Conservation (phyloP, 1,284 basidiomycete species). For the Phylloboletellus chloephorus region DNA sequence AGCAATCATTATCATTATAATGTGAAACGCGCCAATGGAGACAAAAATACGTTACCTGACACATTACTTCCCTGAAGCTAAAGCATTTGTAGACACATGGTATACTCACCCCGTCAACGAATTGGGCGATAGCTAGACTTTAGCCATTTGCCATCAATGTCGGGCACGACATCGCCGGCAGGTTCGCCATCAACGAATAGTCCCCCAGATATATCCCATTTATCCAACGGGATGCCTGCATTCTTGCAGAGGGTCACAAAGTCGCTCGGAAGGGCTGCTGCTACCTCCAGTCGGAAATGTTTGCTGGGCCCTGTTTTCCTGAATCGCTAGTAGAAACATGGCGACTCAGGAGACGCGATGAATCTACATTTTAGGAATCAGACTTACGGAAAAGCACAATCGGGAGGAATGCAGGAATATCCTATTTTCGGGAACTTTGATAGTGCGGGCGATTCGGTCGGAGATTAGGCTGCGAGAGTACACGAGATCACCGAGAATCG, state of each 20-base stretch:
- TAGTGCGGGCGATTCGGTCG: slow-evolving; percentile 29
- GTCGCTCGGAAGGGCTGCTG: slow-evolving; percentile 48
- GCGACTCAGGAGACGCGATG: slow-evolving; percentile 1
- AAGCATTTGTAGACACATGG: slow-evolving; percentile 8
- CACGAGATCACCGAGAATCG: slow-evolving; percentile 56
- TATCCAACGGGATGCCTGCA: slow-evolving; percentile 36
- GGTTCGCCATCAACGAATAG: slow-evolving; percentile 42
- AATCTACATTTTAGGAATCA: slow-evolving; percentile 2
- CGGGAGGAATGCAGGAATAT: slow-evolving; percentile 59
- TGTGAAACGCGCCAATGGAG: slow-evolving; percentile 13
- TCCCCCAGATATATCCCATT: slow-evolving; percentile 38
- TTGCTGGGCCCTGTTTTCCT: slow-evolving; percentile 39
- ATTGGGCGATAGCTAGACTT: slow-evolving; percentile 15
- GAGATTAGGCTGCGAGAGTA: slow-evolving; percentile 37
- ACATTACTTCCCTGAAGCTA: slow-evolving; percentile 10
- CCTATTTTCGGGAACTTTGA: slow-evolving; percentile 40
- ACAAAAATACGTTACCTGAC: slow-evolving; percentile 18
- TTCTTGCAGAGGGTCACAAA: slow-evolving; percentile 46
- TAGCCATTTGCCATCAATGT: slow-evolving; percentile 41
- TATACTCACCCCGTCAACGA: slow-evolving; percentile 9
- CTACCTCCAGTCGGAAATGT: slow-evolving; percentile 44
- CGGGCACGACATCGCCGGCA: slow-evolving; percentile 33
- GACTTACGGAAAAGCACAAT: slow-evolving; percentile 49
- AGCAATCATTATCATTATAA: slow-evolving; percentile 11
- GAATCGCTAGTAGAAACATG: slow-evolving; percentile 40